Base-by-base conservation (phyloP, 1,284 basidiomycete genomes). In the Cryptococcus hybrid region DNA sequence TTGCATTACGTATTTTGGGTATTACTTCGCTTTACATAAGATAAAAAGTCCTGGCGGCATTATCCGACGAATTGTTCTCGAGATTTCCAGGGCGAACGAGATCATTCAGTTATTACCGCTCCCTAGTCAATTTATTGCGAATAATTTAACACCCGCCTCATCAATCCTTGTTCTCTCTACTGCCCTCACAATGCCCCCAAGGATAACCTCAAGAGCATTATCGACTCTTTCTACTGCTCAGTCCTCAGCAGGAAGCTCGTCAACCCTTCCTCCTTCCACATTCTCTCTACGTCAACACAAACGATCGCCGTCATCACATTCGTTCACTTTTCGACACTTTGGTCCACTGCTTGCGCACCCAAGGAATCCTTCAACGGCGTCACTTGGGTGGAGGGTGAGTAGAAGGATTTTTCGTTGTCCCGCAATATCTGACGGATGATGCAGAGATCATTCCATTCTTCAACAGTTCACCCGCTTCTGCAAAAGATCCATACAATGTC, bases 401-500 rank as follows among this genome's bases (percentile, higher is more conserved):
- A 30, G 40, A 39, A n/a, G 7, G 4, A 5, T 38, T n/a, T 18
- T 47, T 9, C 44, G 34, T 13, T 7, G 13, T 4, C n/a, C 34
- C 4, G 11, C 30, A 36, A 13, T 35, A 50, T 11, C n/a, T 44
- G 24, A 36, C 34, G 30, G 6, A 40, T 42, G 39, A 37, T 18
- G 46, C 55, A 92, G 89, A 87, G 90, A 65, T 70, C 80, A 9
- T 85, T 95, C 72, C 92, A 95, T 79, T 81, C 86, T 11, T 85
- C 90, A 30, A 69, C 82, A 12, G 75, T 82, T 13, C 76, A 79
- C 47, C 73, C 57, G 86, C 86, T 2, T 70, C 78, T 6, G 74
- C 84, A n/a, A 96, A 92, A 76, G 88, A 93, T 74, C 96, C 96
- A 0, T 99, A 99, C 77, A 79, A 89, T 47, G 88, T 91, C 15